These are phyloP conservation scores for Hyphopichia wangnamkhiaoensis DNA, from an alignment of 1,139 yeast genomes.

Conservation along the genomic window DNA sequence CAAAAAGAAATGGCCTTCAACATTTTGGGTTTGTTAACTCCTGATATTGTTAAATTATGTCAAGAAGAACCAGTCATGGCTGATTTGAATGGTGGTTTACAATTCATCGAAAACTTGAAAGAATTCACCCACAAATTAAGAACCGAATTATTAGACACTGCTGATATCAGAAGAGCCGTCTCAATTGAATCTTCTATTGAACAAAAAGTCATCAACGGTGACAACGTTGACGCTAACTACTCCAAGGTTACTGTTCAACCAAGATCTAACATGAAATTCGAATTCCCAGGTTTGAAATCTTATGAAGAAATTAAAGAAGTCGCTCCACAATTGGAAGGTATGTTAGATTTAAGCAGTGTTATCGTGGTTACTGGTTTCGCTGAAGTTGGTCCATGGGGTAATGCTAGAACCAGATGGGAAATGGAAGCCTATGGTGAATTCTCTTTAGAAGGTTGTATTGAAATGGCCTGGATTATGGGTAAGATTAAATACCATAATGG, in stretches of 20 bases:
- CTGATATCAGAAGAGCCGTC: constrained; percentile 94
- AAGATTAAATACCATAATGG: constrained; percentile 93
- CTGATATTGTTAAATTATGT: constrained; percentile 80
- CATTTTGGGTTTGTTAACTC: constrained; percentile 89
- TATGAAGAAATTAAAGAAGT: constrained; percentile 70
- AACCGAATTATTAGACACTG: constrained; percentile 75
- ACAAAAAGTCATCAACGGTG: constrained; percentile 90
- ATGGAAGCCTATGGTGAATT: constrained; percentile 96
- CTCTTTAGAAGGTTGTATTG: constrained; percentile 97
- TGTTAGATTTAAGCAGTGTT: constrained; percentile 88
- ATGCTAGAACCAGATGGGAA: constrained; percentile 98
- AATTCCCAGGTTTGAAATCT: constrained; percentile 84
- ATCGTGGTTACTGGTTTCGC: constrained; percentile 96
- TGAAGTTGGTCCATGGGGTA: constrained; percentile 99
- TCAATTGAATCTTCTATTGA: constrained; percentile 91
- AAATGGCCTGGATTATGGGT: constrained; percentile 99
- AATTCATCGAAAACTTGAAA: constrained; percentile 87
- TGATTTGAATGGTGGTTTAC: constrained; percentile 98
- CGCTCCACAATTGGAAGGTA: constrained; percentile 81
- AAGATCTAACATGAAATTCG: constrained; percentile 91
- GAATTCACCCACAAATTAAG: constrained; percentile 83
- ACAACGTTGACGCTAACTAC: constrained; percentile 83
- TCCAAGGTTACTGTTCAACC: constrained; percentile 77
- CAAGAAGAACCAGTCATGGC: constrained; percentile 96
- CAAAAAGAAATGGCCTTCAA: constrained; percentile 99